Evolutionary conservation across 176 grass and related monocot genomes (phyloP).

Genomic region (Oryza punctata): DNA sequence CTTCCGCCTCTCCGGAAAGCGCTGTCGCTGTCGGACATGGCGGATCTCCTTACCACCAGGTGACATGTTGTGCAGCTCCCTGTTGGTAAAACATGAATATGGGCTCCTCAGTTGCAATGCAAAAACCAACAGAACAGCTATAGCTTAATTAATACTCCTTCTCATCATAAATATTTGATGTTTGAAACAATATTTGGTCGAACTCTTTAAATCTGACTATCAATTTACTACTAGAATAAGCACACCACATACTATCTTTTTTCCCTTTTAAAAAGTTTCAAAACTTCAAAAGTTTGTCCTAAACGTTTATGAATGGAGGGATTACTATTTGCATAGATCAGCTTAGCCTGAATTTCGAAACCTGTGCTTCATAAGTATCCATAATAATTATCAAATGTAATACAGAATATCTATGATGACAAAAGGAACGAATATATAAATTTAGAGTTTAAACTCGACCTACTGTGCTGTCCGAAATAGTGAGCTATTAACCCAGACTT

Average conservation of each 20-base stretch:
- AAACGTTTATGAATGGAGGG: too few relatives aligned
- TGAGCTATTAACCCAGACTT: background rate
- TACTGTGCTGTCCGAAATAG: too few relatives aligned
- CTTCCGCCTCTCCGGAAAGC: conserved; percentile 52
- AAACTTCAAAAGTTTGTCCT: too few relatives aligned
- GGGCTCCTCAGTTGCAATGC: background rate
- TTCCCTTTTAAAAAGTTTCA: too few relatives aligned
- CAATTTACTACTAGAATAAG: too few relatives aligned
- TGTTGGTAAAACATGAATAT: background rate
- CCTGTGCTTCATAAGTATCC: background rate
- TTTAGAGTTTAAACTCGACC: too few relatives aligned
- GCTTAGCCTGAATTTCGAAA: background rate
- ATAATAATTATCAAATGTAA: too few relatives aligned
- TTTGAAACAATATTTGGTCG: background rate
- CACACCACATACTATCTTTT: too few relatives aligned
- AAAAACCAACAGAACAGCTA: background rate
- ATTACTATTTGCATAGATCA: background rate
- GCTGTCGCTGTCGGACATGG: conserved; percentile 47
- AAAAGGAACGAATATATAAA: background rate
- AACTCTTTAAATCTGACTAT: too few relatives aligned
- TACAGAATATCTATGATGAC: background rate
- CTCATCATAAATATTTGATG: too few relatives aligned
- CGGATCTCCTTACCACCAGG: conserved; percentile 56
- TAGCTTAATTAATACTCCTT: background rate
- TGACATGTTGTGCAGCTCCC: background rate